Evolutionary conservation across 2,329 filamentous ascomycete genomes (phyloP).

Genomic region (Chaetomium strumarium): DNA sequence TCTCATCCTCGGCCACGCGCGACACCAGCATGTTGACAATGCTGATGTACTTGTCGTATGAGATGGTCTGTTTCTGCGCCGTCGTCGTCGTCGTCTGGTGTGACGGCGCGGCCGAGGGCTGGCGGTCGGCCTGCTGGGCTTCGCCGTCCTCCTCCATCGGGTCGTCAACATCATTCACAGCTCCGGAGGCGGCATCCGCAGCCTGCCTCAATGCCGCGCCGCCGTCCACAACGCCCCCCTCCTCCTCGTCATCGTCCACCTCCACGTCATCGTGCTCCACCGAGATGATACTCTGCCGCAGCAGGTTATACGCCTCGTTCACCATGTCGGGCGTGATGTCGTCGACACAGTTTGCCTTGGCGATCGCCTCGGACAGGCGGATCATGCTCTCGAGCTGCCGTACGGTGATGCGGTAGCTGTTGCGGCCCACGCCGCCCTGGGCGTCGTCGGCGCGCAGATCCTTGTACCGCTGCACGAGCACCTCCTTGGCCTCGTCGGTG

Average conservation of each 20-base stretch:
- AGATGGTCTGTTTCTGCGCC: slow-evolving; percentile 70
- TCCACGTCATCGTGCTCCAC: slow-evolving; percentile 98
- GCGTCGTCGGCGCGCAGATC: slow-evolving; percentile 89
- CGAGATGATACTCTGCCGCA: slow-evolving; percentile 91
- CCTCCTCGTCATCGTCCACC: slow-evolving; percentile 75
- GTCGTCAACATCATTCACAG: slow-evolving; percentile 41
- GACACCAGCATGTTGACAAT: slow-evolving; percentile 84
- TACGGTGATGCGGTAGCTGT: slow-evolving; percentile 96
- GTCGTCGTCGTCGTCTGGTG: slow-evolving; percentile 1
- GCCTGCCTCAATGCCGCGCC: slow-evolving; percentile 42
- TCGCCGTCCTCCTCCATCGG: slow-evolving; percentile 29
- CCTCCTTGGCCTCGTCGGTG: slow-evolving; percentile 74
- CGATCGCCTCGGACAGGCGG: slow-evolving; percentile 92
- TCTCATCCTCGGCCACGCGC: slow-evolving; percentile 77
- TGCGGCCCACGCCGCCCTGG: slow-evolving; percentile 87
- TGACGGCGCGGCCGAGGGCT: slow-evolving; percentile 17
- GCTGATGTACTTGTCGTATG: slow-evolving; percentile 88
- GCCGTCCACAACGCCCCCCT: slow-evolving; percentile 43
- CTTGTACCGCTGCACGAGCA: slow-evolving; percentile 90
- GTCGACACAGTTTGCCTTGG: slow-evolving; percentile 93
- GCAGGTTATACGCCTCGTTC: slow-evolving; percentile 81
- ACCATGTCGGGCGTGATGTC: slow-evolving; percentile 83
- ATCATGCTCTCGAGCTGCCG: slow-evolving; percentile 95
- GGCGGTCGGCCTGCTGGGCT: slow-evolving; percentile 29
- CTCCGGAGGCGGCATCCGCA: slow-evolving; percentile 45